Percentiles rank a stretch among this genome's conserved stretches.
phyloP scores from a whole-genome alignment of 2,329 filamentous ascomycete genomes.

The Dactylonectria macrodidyma region DNA sequence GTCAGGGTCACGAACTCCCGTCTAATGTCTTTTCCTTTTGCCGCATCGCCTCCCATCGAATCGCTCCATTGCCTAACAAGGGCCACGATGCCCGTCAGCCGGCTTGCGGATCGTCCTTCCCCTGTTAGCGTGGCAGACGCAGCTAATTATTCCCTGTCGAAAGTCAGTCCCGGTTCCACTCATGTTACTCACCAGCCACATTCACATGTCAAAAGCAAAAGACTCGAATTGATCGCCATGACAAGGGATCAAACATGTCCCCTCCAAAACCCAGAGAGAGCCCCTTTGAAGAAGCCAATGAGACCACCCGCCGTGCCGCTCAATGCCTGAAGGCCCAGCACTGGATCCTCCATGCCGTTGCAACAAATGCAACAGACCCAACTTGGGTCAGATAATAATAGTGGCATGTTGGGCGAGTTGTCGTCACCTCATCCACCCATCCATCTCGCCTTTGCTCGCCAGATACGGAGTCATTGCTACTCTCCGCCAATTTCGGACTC shows the following conservation, averaged over 20 bases:
- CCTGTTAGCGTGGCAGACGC: conserved; percentile 23
- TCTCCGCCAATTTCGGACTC: conserved; percentile 4
- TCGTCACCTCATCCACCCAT: conserved; percentile 37
- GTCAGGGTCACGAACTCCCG: not conserved
- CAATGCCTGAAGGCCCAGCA: conserved; percentile 14
- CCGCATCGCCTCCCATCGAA: conserved; percentile 8
- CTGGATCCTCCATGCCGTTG: conserved; percentile 28
- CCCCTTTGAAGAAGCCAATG: conserved; percentile 26
- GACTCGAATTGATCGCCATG: conserved; percentile 25
- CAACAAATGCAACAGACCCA: conserved; percentile 34
- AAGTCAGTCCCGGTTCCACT: conserved; percentile 29
- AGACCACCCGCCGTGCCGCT: conserved; percentile 23
- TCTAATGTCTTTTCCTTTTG: not conserved
- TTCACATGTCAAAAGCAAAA: conserved; percentile 51
- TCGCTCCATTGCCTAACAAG: conserved; percentile 11
- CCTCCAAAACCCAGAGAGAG: conserved; percentile 15
- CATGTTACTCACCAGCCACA: conserved; percentile 45
- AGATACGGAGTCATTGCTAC: conserved; percentile 5
- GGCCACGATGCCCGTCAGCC: conserved; percentile 19
- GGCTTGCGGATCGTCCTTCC: conserved; percentile 17
- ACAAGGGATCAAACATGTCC: conserved; percentile 29
- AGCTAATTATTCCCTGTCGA: conserved; percentile 33
- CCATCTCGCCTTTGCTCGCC: conserved; percentile 19
- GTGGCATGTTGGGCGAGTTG: conserved; percentile 36
- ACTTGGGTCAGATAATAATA: conserved; percentile 17